Evolutionary conservation across 305 asterid species (phyloP), one percentile per base, ranked within the genome.

Genomic region (Rubia peregrina): DNA sequence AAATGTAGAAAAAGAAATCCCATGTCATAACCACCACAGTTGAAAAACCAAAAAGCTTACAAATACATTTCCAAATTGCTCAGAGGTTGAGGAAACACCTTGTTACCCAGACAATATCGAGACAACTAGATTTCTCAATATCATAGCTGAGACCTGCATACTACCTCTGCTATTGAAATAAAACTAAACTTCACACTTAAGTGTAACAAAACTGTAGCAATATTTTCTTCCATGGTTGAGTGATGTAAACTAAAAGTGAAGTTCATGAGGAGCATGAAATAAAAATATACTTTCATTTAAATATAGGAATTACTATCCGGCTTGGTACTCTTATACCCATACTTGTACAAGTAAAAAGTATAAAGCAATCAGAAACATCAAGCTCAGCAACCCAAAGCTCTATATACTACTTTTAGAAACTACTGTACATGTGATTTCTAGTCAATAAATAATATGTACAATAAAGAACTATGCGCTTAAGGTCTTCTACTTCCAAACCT

Each of bases 401-500:
- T 44, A 71, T 42, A 7, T 43, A 53, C 16, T 72, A 63, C 69
- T 66, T 36, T 56, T n/a, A n/a, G 22, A 36, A 76, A 53, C 71
- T 63, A 71, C 75, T 83, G 71, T 78, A 87, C 87, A 81, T n/a
- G 43, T 76, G 74, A 65, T 61, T 62, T 51, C 75, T 61, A 68
- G 65, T 78, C 68, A 59, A 44, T 55, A 67, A 40, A 46, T 60
- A 69, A 72, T 86, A 79, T 85, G 72, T 83, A 88, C 88, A 86
- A 74, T 16, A 65, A 73, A 71, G 69, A 65, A 78, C 75, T 16
- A 44, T 61, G 62, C 10, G 9, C 67, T 40, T 71, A 75, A 67
- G 78, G 76, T 65, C 75, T 66, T 74, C 85, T 84, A 94, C 88
- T 94, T 94, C 99, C 99, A 94, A 74, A 91, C 99, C 89, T 94